Evolutionary conservation across 768 basidiomycete species (phyloP), one percentile per base, ranked within the genome.

Genomic region (Phallus indusiatus): DNA sequence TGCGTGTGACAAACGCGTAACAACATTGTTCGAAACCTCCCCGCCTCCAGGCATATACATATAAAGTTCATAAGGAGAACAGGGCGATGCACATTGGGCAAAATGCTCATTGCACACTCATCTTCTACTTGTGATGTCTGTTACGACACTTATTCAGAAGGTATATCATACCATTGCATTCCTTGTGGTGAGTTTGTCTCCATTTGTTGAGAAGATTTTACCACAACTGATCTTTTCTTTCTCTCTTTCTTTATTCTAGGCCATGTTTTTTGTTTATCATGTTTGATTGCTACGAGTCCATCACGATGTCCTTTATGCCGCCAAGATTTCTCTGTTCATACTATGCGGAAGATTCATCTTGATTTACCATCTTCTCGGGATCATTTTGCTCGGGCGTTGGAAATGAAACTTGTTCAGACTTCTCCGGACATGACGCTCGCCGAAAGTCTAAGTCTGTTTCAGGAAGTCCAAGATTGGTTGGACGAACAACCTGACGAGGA

Each of bases 101-200:
- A 56, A 49, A 88, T 89, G 88, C 78, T 90, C 66, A 76, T 85
- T 63, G 74, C 87, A 22, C 85, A 88, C 70, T 77, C 85, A 5
- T 77, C 82, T 36, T 88, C 85, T 65, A 78, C 76, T 61, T 90
- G 88, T 74, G 88, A 90, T 69, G 81, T 90, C 64, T 90, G 88
- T 69, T 74, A 86, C 61, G 84, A 86, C 57, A 71, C 74, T 24
- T 87, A 86, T 68, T 70, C 76, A 47, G 81, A 79, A 72, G 73
- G 78, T 46, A 74, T 74, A 22, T 68, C 75, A 77, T 65, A 74
- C 79, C 81, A 86, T 68, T 84, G 81, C 12, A 88, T 90, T 62
- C 78, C 83, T 33, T 90, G 88, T 65, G 88, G 88, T 42, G 86
- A 89, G 85, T 77, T 47, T 28, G 61, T 60, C 55, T 33, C 60